Percentiles rank a stretch among this genome's conserved stretches.
These are phyloP conservation scores for Ophiostoma himal-ulmi DNA, from an alignment of 2,329 filamentous ascomycete genomes.

Conservation along the genomic window DNA sequence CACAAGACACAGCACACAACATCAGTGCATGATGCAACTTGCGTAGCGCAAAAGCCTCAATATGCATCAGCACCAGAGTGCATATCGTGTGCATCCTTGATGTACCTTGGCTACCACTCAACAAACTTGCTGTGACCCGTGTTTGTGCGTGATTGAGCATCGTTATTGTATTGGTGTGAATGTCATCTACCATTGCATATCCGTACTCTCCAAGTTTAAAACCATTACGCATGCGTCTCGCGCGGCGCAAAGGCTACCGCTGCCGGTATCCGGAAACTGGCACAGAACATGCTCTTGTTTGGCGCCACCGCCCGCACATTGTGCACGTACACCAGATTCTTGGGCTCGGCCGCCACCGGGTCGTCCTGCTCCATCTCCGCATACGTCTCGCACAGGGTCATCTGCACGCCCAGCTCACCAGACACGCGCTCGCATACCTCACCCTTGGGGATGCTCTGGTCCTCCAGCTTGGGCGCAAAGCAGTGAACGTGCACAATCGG, in stretches of 20 bases:
- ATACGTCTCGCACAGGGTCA: conserved; percentile 38
- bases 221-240: background rate
- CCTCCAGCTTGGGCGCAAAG: conserved; percentile 77
- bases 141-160: background rate
- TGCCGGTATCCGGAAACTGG: conserved; percentile 76
- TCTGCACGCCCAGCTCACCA: conserved; percentile 51
- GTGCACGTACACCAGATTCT: conserved; percentile 50
- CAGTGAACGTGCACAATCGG: conserved; percentile 92
- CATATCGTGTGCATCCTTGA: background rate
- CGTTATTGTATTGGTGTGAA: too few relatives aligned
- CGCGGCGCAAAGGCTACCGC: conserved; percentile 68
- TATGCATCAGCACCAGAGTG: background rate
- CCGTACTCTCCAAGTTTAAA: too few relatives aligned
- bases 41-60: background rate
- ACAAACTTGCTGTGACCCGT: background rate
- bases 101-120: background rate
- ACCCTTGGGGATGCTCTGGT: conserved; percentile 47
- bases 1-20: background rate
- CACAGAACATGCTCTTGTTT: conserved; percentile 95
- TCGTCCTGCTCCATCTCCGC: conserved; percentile 42
- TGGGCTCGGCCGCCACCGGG: conserved; percentile 5
- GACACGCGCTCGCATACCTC: conserved; percentile 65
- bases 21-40: background rate
- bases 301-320: conserved; percentile 85
- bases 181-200: too few relatives aligned